Evolutionary conservation across 2,329 filamentous ascomycete genomes (phyloP).

Genomic region (Aspergillus quadrilineatus): DNA sequence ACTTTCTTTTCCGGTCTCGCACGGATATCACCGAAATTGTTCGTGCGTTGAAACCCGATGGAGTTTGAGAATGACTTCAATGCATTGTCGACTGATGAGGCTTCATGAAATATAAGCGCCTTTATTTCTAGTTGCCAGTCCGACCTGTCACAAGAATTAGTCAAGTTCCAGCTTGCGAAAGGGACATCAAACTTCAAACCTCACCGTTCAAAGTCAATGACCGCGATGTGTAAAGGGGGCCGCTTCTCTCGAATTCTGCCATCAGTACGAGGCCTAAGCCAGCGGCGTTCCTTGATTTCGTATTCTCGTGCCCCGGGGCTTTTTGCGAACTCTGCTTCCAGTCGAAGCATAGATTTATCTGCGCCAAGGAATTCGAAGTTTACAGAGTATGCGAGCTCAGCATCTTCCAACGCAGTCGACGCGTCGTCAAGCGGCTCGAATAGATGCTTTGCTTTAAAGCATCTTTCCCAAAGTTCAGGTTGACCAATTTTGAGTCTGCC

Average conservation of each 20-base stretch:
- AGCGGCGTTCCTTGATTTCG: conserved; percentile 36
- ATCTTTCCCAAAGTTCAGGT: conserved; percentile 30
- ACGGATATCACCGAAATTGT: conserved; percentile 23
- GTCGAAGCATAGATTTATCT: conserved; percentile 32
- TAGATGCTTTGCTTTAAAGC: conserved; percentile 28
- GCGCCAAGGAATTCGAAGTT: conserved; percentile 42
- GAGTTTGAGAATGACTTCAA: conserved; percentile 32
- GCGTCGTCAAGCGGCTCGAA: conserved; percentile 28
- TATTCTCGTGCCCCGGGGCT: conserved; percentile 31
- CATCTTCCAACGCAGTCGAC: conserved; percentile 21
- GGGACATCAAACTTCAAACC: not conserved
- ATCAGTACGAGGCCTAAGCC: conserved; percentile 31
- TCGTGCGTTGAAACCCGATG: conserved; percentile 26
- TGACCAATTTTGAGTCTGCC: conserved; percentile 27
- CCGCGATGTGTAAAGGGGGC: conserved; percentile 35
- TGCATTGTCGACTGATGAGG: conserved; percentile 26
- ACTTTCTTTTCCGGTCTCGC: conserved; percentile 30
- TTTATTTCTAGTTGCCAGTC: conserved; percentile 46
- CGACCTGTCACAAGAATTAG: conserved; percentile 25
- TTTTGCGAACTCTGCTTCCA: conserved; percentile 39
- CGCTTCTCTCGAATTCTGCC: conserved; percentile 23
- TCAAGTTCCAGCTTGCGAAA: not conserved
- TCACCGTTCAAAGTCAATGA: conserved; percentile 41
- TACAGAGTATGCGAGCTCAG: conserved; percentile 38
- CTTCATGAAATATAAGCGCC: conserved; percentile 37